Evolutionary conservation across 768 basidiomycete species (phyloP), one percentile per base, ranked within the genome.

Genomic region (Ramaria rubella): DNA sequence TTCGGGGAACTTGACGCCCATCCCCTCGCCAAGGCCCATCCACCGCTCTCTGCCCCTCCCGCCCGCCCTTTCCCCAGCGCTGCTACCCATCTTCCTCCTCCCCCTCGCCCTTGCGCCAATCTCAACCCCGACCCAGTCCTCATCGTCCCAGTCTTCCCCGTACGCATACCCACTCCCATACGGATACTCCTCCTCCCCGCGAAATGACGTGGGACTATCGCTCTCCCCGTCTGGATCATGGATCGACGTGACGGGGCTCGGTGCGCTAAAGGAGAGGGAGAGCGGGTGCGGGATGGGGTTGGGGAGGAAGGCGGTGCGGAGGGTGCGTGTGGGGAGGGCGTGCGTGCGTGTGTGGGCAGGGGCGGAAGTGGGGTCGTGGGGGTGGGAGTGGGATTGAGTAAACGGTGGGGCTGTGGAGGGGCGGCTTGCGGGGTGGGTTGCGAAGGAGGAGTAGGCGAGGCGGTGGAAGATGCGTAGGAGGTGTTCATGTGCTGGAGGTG

Each of bases 1-100:
- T 60, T 86, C 85, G 0, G 86, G 86, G 65, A 83, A 87, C 0
- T 77, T 79, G 1, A 84, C n/a, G 63, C 65, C 4, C 26, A 56
- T 29, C 7, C 44, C 45, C 14, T 19, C 15, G n/a, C 55, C 55
- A 21, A 56, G 55, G 14, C 55, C 55, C 14, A 56, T 31, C 17
- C 27, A 48, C 12, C n/a, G 12, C 9, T n/a, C n/a, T 38, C 11
- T n/a, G 36, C 36, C 11, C n/a, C 36, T 38, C 11, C 36, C n/a
- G 36, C 36, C 11, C n/a, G n/a, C n/a, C n/a, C n/a, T n/a, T n/a
- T n/a, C n/a, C n/a, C n/a, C n/a, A n/a, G n/a, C n/a, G n/a, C n/a
- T n/a, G n/a, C n/a, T n/a, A n/a, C n/a, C n/a, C n/a, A n/a, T n/a
- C n/a, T n/a, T n/a, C n/a, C n/a, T n/a, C n/a, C n/a, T n/a, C n/a